Conservation (phyloP, 2,329 filamentous ascomycete genomes). For the Sodiomyces alkalinus region DNA sequence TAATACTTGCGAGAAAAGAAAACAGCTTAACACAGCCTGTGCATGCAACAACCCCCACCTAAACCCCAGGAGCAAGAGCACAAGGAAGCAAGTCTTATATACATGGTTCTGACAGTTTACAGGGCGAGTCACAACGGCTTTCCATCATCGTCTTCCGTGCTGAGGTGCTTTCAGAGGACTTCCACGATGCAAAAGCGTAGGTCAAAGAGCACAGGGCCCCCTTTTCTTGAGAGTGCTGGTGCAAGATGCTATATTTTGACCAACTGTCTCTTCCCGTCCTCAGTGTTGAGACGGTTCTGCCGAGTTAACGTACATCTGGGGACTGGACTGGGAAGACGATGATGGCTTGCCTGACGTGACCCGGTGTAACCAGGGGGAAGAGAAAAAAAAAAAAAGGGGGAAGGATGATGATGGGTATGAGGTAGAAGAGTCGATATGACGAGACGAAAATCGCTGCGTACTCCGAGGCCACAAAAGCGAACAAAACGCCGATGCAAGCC, state of each 20-base stretch:
- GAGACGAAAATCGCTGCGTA: too few relatives aligned
- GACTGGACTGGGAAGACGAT: slow-evolving; percentile 50
- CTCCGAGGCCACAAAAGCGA: too few relatives aligned
- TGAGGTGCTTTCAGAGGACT: slow-evolving; percentile 5
- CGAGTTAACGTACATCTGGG: slow-evolving; percentile 54
- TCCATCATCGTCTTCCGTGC: slow-evolving; percentile 47
- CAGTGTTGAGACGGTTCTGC: slow-evolving; percentile 15
- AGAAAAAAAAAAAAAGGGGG: slow-evolving; percentile 5
- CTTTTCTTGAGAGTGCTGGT: slow-evolving; percentile 19
- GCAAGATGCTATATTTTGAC: slow-evolving; percentile 35
- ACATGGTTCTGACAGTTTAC: slow-evolving; percentile 20
- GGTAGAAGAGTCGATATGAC: too few relatives aligned
- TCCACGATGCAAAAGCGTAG: slow-evolving; percentile 15
- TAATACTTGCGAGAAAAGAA: too few relatives aligned
- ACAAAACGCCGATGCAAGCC: slow-evolving; percentile 10
- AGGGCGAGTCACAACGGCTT: slow-evolving; percentile 38
- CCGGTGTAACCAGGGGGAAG: slow-evolving; percentile 10
- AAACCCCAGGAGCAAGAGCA: slow-evolving; percentile 7
- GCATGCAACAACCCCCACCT: slow-evolving; percentile 11
- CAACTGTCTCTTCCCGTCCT: slow-evolving; percentile 19
- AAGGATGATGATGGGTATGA: slow-evolving; percentile 11
- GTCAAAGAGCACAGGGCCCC: too few relatives aligned
- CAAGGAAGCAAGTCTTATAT: slow-evolving; percentile 22
- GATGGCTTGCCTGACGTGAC: slow-evolving; percentile 50
- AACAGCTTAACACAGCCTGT: slow-evolving; percentile 8